Conservation (phyloP, 2,329 filamentous ascomycete species). For the Fusarium mangiferae region DNA sequence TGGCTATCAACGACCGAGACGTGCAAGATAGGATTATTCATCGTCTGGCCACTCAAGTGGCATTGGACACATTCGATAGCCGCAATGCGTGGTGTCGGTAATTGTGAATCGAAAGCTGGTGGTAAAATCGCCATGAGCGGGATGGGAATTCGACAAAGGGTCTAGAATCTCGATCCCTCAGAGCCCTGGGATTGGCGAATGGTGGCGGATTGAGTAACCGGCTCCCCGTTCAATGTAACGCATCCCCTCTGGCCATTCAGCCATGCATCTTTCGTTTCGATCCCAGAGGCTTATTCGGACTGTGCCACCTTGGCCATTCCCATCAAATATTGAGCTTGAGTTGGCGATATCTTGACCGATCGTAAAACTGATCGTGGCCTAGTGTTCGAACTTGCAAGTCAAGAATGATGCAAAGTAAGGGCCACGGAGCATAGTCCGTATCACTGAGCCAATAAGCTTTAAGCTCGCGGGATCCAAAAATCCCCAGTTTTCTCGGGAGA, state of each 20-base stretch:
- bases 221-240: conserved; percentile 22
- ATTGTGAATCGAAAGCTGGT: conserved; percentile 9
- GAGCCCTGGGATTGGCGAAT: conserved; percentile 15
- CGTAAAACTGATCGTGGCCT: not conserved
- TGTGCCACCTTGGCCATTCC: conserved; percentile 12
- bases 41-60: not conserved
- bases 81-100: conserved; percentile 5
- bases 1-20: not conserved
- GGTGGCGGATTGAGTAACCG: conserved; percentile 7
- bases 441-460: conserved; percentile 5
- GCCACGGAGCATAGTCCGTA: not conserved
- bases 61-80: not conserved
- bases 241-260: conserved; percentile 6
- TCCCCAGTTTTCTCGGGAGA: not conserved
- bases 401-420: not conserved
- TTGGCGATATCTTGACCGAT: not conserved
- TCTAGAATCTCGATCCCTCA: conserved; percentile 40
- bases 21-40: conserved; percentile 4
- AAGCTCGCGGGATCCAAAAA: not conserved
- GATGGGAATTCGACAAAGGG: conserved; percentile 38
- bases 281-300: conserved; percentile 8
- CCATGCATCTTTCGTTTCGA: conserved; percentile 17
- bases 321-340: not conserved
- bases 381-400: not conserved
- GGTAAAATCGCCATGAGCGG: conserved; percentile 27